Percentiles rank a stretch among this genome's conserved stretches.
phyloP scores from a whole-genome alignment of 768 basidiomycete genomes.

The Multifurca ochricompacta region DNA sequence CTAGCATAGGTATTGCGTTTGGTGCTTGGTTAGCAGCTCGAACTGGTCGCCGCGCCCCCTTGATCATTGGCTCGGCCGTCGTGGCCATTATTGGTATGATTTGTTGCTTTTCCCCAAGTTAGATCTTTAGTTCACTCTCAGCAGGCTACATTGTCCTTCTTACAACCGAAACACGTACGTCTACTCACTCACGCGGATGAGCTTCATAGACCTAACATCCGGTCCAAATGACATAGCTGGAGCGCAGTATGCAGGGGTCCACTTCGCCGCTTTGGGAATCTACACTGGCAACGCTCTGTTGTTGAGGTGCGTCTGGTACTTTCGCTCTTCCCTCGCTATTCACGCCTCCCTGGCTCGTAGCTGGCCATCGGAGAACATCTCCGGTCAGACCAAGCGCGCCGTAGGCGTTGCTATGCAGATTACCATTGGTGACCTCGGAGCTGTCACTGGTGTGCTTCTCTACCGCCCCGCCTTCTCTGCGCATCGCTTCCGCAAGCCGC shows the following conservation, averaged over 20 bases:
- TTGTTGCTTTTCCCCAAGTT: no score
- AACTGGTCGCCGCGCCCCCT: conserved; percentile 38
- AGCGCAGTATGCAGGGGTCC: conserved; percentile 50
- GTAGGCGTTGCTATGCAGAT: conserved; percentile 58
- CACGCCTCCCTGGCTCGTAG: not conserved
- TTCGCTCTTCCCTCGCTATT: no score
- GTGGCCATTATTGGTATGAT: conserved; percentile 46
- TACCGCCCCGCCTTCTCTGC: conserved; percentile 43
- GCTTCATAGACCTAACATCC: not conserved
- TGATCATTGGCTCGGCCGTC: conserved; percentile 43
- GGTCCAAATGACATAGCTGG: conserved; percentile 31
- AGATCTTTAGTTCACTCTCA: not conserved
- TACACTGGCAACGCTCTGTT: conserved; percentile 53
- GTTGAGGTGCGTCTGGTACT: conserved; percentile 33
- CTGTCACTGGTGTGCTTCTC: conserved; percentile 50
- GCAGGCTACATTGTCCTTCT: conserved; percentile 52
- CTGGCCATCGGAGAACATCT: conserved; percentile 64
- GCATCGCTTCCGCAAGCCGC: conserved; percentile 45
- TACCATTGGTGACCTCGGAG: conserved; percentile 52
- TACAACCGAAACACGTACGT: conserved; percentile 38
- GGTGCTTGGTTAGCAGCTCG: conserved; percentile 47
- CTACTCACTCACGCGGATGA: no score
- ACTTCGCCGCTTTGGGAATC: conserved; percentile 46
- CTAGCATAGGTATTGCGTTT: conserved; percentile 40
- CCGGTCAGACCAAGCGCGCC: conserved; percentile 58